Conservation (phyloP, 805 yeast species). For the Wickerhamomyces bovis region DNA sequence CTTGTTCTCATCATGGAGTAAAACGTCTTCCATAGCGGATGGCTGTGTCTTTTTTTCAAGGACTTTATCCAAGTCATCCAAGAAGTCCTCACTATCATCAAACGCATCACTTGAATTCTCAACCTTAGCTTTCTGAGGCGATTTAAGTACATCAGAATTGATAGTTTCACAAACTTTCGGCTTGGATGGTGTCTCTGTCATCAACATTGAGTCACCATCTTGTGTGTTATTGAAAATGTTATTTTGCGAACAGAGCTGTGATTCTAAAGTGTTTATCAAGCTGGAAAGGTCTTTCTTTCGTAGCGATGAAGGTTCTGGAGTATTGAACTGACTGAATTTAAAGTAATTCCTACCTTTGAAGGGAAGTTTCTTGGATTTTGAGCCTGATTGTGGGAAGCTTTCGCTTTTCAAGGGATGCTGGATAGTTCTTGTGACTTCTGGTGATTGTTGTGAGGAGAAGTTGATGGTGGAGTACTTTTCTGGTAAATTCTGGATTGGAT, state of each 20-base stretch:
- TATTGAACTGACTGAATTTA: constrained; percentile 8
- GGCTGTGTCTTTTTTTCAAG: constrained; percentile 4
- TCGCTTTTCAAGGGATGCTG: constrained; percentile 6
- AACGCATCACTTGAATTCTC: constrained; percentile 19
- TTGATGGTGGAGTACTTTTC: constrained; percentile 15
- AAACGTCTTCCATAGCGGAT: neutral
- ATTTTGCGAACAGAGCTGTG: constrained; percentile 4
- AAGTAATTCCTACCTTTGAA: constrained; percentile 1
- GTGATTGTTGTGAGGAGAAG: constrained; percentile 12
- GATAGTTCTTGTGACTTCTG: constrained; percentile 8
- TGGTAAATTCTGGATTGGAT: constrained; percentile 13
- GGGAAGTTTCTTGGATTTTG: constrained; percentile 1
- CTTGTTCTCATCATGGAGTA: neutral
- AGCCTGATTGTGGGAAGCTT: constrained; percentile 8
- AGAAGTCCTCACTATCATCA: constrained; percentile 23
- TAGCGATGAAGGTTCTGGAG: constrained; percentile 1
- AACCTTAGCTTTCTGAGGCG: neutral
- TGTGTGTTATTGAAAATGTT: constrained; percentile 7
- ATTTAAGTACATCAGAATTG: neutral
- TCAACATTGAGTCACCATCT: neutral
- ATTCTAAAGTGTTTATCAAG: constrained; percentile 12
- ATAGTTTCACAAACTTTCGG: neutral
- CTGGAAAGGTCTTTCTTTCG: constrained; percentile 15
- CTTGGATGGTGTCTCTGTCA: constrained; percentile 14
- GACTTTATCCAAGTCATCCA: constrained; percentile 12